Conservation (phyloP, 352 stramenopile species). For the Phytophthora boehmeriae region DNA sequence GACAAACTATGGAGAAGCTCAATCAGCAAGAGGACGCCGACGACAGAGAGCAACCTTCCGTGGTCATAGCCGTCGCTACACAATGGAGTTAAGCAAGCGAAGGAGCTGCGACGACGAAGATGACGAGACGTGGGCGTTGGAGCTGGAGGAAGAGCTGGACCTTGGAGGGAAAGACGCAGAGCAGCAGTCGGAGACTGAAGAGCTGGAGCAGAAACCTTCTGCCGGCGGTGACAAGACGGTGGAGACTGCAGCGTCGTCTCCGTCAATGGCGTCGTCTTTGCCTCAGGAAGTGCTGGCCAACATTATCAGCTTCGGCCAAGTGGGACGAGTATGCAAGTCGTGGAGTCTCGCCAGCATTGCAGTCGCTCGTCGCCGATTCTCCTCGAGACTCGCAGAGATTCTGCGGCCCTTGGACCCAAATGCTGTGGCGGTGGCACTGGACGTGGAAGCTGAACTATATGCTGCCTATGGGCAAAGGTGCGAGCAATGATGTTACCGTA, state of each 20-base stretch:
- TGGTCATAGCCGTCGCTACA: background rate
- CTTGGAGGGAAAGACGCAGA: conserved; percentile 26
- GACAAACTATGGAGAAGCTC: conserved; percentile 13
- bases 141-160: conserved; percentile 74
- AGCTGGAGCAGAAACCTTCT: conserved; percentile 26
- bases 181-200: background rate
- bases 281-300: conserved; percentile 77
- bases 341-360: conserved; percentile 77
- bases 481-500: conserved; percentile 8
- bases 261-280: conserved; percentile 50
- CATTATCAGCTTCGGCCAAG: conserved; percentile 69
- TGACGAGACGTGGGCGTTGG: conserved; percentile 64
- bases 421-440: conserved; percentile 49
- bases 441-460: conserved; percentile 69
- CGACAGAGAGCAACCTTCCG: conserved; percentile 5
- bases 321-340: conserved; percentile 80
- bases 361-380: conserved; percentile 73
- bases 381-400: conserved; percentile 55
- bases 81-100: conserved; percentile 5
- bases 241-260: background rate
- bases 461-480: conserved; percentile 62
- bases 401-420: conserved; percentile 54
- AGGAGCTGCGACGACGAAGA: conserved; percentile 36
- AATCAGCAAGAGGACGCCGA: conserved; percentile 22
- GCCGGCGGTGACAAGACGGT: background rate